phyloP scores from a whole-genome alignment of 1,284 basidiomycete genomes.

The Marasmius oreades region DNA sequence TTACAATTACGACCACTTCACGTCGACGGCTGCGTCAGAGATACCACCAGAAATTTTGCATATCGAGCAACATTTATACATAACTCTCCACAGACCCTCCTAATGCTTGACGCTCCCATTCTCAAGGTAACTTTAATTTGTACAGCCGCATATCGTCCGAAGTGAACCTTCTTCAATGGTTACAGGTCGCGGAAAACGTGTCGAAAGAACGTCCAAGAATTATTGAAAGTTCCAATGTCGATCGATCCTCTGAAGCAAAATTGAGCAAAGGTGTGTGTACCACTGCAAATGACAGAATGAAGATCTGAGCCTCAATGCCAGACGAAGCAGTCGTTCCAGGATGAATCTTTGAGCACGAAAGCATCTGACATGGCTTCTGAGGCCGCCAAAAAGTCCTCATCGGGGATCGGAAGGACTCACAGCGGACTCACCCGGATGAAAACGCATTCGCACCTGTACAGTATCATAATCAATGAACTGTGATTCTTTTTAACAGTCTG shows the following conservation, averaged over 20 bases:
- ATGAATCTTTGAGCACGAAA: constrained; percentile 13
- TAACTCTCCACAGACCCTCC: no score
- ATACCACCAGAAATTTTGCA: no score
- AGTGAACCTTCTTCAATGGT: constrained; percentile 7
- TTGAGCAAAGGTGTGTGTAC: constrained; percentile 33
- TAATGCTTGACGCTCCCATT: no score
- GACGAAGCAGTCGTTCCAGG: constrained; percentile 26
- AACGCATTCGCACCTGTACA: background rate
- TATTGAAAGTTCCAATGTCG: constrained; percentile 49
- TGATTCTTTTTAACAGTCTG: background rate
- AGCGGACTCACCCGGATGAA: background rate
- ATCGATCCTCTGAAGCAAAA: constrained; percentile 48
- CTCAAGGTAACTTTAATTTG: no score
- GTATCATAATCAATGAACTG: no score
- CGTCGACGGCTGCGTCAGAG: background rate
- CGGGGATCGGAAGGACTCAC: background rate
- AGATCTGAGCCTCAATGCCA: constrained; percentile 13
- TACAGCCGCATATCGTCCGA: no score
- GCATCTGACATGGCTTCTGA: constrained; percentile 30
- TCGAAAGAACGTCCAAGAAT: constrained; percentile 51
- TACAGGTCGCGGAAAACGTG: constrained; percentile 34
- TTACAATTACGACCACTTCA: background rate
- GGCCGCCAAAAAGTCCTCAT: constrained; percentile 29
- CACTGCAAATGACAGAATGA: background rate
- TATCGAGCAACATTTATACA: no score